Evolutionary conservation across 257 asterid genomes (phyloP).

Genomic region (Striga asiatica): DNA sequence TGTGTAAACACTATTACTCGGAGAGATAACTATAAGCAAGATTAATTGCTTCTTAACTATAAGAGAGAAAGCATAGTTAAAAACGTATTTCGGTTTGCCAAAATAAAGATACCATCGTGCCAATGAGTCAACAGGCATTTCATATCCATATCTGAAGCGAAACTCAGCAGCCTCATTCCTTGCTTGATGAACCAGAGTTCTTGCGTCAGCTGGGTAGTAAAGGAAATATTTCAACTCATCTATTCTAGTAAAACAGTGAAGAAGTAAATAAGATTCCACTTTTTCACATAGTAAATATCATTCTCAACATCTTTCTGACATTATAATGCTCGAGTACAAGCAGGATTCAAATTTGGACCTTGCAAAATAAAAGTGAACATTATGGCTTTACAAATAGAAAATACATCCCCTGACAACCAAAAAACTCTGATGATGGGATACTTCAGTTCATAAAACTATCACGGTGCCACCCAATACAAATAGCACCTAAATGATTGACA

Average conservation of each 20-base stretch:
- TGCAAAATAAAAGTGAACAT: no score
- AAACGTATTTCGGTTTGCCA: background rate
- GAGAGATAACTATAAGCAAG: background rate
- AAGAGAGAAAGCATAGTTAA: no score
- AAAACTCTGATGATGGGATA: no score
- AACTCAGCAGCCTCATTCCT: conserved; percentile 97
- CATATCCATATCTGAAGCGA: conserved; percentile 83
- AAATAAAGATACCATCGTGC: conserved; percentile 61
- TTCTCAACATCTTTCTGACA: no score
- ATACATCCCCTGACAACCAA: no score
- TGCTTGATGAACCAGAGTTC: conserved; percentile 96
- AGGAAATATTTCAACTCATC: conserved; percentile 8
- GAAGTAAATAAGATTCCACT: conserved; percentile 4
- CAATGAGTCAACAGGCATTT: conserved; percentile 88
- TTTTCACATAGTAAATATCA: background rate
- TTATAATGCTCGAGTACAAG: background rate
- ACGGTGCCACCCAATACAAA: no score
- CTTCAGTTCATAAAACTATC: no score
- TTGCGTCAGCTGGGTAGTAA: conserved; percentile 70
- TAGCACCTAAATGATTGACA: background rate
- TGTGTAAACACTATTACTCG: background rate
- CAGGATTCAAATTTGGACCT: background rate
- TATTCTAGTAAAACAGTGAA: background rate
- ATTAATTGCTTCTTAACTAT: background rate
- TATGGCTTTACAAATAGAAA: no score